Base-by-base conservation (phyloP, 1,284 basidiomycete genomes). In the Chondrostereum purpureum region DNA sequence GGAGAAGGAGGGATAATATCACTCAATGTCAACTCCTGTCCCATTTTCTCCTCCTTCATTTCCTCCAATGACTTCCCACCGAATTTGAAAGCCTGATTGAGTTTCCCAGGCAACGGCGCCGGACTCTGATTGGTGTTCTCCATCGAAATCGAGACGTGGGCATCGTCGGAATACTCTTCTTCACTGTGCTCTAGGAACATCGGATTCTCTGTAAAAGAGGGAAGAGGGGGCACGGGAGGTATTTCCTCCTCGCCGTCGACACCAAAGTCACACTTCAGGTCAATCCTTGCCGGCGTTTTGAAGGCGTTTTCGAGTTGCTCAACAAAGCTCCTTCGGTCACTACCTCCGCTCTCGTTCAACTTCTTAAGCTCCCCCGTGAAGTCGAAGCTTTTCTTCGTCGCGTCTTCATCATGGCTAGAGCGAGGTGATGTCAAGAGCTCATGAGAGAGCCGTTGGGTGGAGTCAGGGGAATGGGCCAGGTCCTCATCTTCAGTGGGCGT, bases 221-320 rank as follows among this genome's bases (percentile, higher is more conserved):
- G 68, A 17, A 70, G 46, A 19, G 57, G 48, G 1, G 70, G 67
- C 13, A 72, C 58, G 12, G 77, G 69, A 0, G 79, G 79, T 1
- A 74, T 61, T 2, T 77, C 73, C n/a, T 31, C 36, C 36, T 38
- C 36, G n/a, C n/a, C n/a, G n/a, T n/a, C n/a, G 18, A 38, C 36
- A n/a, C 18, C 4, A 61, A 59, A 10, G 52, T 55, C 13, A 56
- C 50, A 35, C 33, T 67, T 70, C 23, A 85, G 62, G 44, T 82
- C 75, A 18, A 85, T 64, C 55, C 78, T 79, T 12, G 80, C 77
- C 0, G 86, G 85, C 0, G 84, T 85, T 47, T 75, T 72, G 68
- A 89, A 89, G 0, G 86, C 86, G 41, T 72, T 79, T 63, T 88
- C 87, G 8, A 89, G 64, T 58, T 88, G 83, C 59, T 89, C 87